Evolutionary conservation across 305 asterid genomes (phyloP).

Genomic region (Euphrasia arctica): DNA sequence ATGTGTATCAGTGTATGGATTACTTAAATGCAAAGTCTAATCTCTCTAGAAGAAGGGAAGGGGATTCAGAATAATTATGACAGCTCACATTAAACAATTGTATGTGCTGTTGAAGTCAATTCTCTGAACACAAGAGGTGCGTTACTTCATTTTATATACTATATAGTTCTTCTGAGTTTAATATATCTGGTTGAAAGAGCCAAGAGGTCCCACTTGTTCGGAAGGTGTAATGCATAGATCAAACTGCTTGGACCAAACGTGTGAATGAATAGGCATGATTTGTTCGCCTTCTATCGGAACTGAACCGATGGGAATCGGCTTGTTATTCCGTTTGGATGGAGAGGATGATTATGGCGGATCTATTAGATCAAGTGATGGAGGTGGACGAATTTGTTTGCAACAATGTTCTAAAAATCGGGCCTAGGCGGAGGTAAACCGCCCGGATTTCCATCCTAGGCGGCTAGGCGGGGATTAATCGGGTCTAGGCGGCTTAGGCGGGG

Average conservation of each 20-base stretch:
- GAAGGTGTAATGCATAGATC: slow-evolving; percentile 48
- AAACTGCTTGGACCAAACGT: slow-evolving; percentile 39
- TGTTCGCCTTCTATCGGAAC: no score
- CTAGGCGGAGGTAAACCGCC: no score
- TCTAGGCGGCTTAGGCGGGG: no score
- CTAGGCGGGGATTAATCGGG: no score
- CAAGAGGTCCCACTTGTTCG: slow-evolving; percentile 45
- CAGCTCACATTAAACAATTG: slow-evolving; percentile 34
- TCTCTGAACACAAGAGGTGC: slow-evolving; percentile 36
- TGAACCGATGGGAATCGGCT: no score
- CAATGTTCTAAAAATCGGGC: no score
- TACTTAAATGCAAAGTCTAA: slow-evolving; percentile 31
- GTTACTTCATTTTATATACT: not conserved
- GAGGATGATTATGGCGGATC: no score
- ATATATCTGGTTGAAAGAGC: slow-evolving; percentile 19
- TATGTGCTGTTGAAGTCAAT: slow-evolving; percentile 10
- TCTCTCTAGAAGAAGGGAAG: not conserved
- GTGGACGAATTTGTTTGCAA: no score
- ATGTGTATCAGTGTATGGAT: slow-evolving; percentile 20
- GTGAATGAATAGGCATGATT: slow-evolving; percentile 11
- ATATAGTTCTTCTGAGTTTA: not conserved
- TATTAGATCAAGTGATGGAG: no score
- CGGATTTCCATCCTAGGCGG: no score
- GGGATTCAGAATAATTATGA: slow-evolving; percentile 35
- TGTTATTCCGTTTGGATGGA: no score